These are phyloP conservation scores for Talaromyces stipitatus DNA, from an alignment of 495 filamentous ascomycete genomes.

Conservation along the genomic window DNA sequence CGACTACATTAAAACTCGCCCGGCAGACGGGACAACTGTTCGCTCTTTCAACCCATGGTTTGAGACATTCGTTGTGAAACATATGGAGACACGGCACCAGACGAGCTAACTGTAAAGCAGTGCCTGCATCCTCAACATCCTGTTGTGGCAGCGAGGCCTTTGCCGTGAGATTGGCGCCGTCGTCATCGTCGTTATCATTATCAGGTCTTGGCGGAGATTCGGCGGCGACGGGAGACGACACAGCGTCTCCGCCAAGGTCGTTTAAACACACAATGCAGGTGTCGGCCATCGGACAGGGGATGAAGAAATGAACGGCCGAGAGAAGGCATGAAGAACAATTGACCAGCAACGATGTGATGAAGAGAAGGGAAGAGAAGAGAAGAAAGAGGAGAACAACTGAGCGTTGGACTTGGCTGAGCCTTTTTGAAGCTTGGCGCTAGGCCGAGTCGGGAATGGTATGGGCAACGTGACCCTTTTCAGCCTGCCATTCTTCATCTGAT, in stretches of 20 bases:
- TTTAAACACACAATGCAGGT: constrained; percentile 96
- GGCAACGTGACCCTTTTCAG: constrained; percentile 5
- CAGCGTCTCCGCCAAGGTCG: constrained; percentile 63
- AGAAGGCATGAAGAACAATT: constrained; percentile 43
- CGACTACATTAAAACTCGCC: constrained; percentile 79
- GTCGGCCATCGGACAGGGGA: constrained; percentile 64
- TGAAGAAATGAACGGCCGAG: constrained; percentile 19
- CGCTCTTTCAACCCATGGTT: constrained; percentile 88
- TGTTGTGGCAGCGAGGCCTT: background rate
- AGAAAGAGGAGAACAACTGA: background rate
- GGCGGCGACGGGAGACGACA: constrained; percentile 35
- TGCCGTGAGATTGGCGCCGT: constrained; percentile 15
- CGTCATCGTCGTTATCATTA: constrained; percentile 23
- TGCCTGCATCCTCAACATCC: constrained; percentile 18
- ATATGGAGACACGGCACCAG: constrained; percentile 75
- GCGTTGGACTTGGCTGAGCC: background rate
- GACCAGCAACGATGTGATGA: background rate
- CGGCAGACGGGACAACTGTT: constrained; percentile 98
- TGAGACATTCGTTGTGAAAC: constrained; percentile 83
- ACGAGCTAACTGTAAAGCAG: constrained; percentile 52
- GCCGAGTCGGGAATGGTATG: background rate
- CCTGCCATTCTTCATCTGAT: background rate
- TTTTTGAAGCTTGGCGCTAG: constrained; percentile 7
- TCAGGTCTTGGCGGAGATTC: constrained; percentile 41
- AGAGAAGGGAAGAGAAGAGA: background rate